Base-by-base conservation (phyloP, 2,329 filamentous ascomycete genomes). In the Pyrenophora teres region DNA sequence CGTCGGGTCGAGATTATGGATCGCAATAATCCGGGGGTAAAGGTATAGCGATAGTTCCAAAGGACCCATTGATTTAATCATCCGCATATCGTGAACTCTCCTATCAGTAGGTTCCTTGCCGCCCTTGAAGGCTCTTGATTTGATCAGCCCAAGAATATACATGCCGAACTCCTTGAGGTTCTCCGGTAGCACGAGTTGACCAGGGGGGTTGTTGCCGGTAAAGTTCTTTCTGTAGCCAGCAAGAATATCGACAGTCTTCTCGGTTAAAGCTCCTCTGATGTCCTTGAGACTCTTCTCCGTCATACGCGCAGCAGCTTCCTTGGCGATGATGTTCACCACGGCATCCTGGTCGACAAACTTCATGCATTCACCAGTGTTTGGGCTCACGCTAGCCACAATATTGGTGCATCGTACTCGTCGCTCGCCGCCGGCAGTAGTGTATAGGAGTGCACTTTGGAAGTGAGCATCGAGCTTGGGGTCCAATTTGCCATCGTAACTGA, bases 271-370 rank as follows among this genome's bases (percentile, higher is more conserved):
- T 53, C 87, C 85, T 13, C 94, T 85, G 51, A 96, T 88, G 53
- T 97, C 93, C 67, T 96, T 96, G 47, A 97, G 81, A 5, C 84
- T 79, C 73, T 86, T 76, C 80, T 95, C 76, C 72, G 87, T 80
- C 62, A 96, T 87, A 72, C 91, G 92, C n/a, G 89, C 87, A 35
- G 91, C 89, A 33, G 92, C 91, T 74, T 99, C 93, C 78, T 97
- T 97, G 39, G 93, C 92, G 52, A 99, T 85, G 50, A 97, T 84
- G 32, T 85, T 84, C 52, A 93, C 84, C 19, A 99, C 90, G 6
- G 94, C 92, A 73, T 99, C 94, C 72, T 99, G 93, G 69, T 99
- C 94, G 35, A 97, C 87, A 70, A 92, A 94, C 68, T 92, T 94
- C 85, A 97, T 90, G 19, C 81, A 82, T 55, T 96, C 92, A 56